Percentiles rank a stretch among this genome's conserved stretches.
phyloP scores from a whole-genome alignment of 2,329 filamentous ascomycete species.

The Phaeosphaeria sp. region DNA sequence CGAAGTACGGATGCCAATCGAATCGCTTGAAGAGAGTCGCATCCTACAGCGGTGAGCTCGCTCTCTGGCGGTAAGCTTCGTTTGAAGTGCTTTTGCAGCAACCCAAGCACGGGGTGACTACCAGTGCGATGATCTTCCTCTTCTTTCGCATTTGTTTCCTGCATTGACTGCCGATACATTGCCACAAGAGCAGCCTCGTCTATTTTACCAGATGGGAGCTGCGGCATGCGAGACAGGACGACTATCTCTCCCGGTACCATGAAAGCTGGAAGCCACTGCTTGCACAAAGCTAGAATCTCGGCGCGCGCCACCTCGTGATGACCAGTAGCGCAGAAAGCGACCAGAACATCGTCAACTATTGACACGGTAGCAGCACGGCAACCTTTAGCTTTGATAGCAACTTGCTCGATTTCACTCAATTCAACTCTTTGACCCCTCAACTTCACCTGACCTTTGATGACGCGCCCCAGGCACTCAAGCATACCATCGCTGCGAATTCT shows the following conservation, averaged over 20 bases:
- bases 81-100: conserved; percentile 54
- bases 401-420: conserved; percentile 65
- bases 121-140: neutral
- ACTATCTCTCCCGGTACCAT: conserved; percentile 83
- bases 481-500: conserved; percentile 70
- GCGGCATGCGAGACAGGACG: conserved; percentile 69
- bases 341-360: conserved; percentile 72
- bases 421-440: conserved; percentile 84
- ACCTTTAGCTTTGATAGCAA: conserved; percentile 34
- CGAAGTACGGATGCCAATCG: conserved; percentile 70
- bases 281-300: conserved; percentile 66
- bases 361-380: conserved; percentile 71
- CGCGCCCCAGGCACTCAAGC: conserved; percentile 83
- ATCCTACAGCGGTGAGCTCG: conserved; percentile 61
- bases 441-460: conserved; percentile 83
- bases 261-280: conserved; percentile 77
- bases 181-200: conserved; percentile 71
- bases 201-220: conserved; percentile 82
- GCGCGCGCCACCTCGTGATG: conserved; percentile 46
- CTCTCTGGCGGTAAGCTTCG: conserved; percentile 47
- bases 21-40: conserved; percentile 73
- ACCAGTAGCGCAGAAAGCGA: conserved; percentile 74
- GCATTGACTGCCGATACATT: conserved; percentile 55
- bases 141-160: conserved; percentile 9
- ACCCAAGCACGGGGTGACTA: conserved; percentile 44